A percentile compares a stretch with the other conserved stretches of the same genome.
Evolutionary conservation across 495 filamentous ascomycete genomes (phyloP).

Genomic region (Symbiotaphrina buchneri): DNA sequence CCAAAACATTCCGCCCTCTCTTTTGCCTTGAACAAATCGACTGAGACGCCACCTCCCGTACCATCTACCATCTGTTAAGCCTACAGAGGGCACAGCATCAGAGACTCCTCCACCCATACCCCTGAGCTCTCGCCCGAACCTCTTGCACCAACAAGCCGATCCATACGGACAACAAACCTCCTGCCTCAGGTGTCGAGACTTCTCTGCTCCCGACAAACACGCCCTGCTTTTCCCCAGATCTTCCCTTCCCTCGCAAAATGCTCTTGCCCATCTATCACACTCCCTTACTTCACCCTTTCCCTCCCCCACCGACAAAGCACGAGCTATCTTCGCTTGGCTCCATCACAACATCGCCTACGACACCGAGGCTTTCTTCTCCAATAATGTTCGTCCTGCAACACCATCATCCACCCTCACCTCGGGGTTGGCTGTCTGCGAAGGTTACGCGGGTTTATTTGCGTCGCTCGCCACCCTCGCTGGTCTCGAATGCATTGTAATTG

Average conservation of each 20-base stretch:
- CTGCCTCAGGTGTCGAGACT: slow-evolving; percentile 75
- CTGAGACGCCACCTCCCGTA: slow-evolving; percentile 11
- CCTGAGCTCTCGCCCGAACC: no score
- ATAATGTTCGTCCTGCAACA: slow-evolving; percentile 38
- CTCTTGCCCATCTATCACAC: slow-evolving; percentile 47
- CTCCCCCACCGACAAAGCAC: slow-evolving; percentile 70
- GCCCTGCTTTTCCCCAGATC: slow-evolving; percentile 55
- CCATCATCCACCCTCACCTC: slow-evolving; percentile 41
- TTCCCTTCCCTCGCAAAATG: slow-evolving; percentile 37
- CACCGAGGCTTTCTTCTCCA: slow-evolving; percentile 47
- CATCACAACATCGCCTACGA: slow-evolving; percentile 90
- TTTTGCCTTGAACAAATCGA: slow-evolving; percentile 15
- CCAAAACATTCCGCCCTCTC: slow-evolving; percentile 11
- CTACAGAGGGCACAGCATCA: slow-evolving; percentile 1
- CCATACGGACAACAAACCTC: slow-evolving; percentile 10
- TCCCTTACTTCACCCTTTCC: slow-evolving; percentile 60
- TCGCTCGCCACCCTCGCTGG: slow-evolving; percentile 53
- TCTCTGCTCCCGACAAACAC: slow-evolving; percentile 54
- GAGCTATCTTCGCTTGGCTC: slow-evolving; percentile 82
- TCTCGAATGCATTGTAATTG: slow-evolving; percentile 42
- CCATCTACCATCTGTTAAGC: slow-evolving; percentile 8
- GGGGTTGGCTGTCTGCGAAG: slow-evolving; percentile 75
- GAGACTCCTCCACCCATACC: not conserved
- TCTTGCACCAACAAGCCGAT: slow-evolving; percentile 29
- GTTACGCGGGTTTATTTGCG: slow-evolving; percentile 70